Percentiles rank a stretch among this genome's conserved stretches.
Evolutionary conservation across 106 monocot species (phyloP).

Genomic region (Phalaenopsis aphrodite): DNA sequence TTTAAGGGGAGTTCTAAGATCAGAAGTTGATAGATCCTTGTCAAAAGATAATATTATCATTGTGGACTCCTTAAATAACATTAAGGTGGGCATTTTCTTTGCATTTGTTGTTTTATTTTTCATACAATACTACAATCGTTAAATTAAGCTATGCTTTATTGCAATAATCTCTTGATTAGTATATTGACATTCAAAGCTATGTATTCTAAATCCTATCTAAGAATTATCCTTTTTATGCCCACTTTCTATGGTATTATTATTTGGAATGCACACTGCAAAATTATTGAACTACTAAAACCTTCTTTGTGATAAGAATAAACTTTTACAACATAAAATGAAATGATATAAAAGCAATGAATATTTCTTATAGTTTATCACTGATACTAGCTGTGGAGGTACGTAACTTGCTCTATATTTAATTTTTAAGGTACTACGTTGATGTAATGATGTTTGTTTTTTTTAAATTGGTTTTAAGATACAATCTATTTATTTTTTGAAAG

Average conservation of each 20-base stretch:
- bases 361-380: not conserved
- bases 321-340: not conserved
- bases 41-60: constrained; percentile 78
- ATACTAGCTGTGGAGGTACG: not conserved
- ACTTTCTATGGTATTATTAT: not conserved
- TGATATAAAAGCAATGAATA: not conserved
- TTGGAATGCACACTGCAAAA: not conserved
- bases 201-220: not conserved
- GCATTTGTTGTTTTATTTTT: not conserved
- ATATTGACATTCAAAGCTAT: not conserved
- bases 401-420: too few relatives aligned
- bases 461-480: not conserved
- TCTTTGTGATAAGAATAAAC: not conserved
- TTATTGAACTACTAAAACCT: not conserved
- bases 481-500: not conserved
- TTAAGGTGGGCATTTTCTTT: constrained; percentile 56
- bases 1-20: constrained; percentile 86
- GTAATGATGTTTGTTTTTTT: not conserved
- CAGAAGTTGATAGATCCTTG: constrained; percentile 92
- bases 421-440: not conserved
- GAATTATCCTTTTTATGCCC: not conserved
- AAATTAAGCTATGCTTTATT: not conserved
- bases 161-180: not conserved
- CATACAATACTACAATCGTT: not conserved
- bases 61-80: constrained; percentile 91